Percentiles rank a stretch among this genome's conserved stretches.
These are phyloP conservation scores for Parmelia sp. DNA, from an alignment of 495 filamentous ascomycete species.

Conservation along the genomic window DNA sequence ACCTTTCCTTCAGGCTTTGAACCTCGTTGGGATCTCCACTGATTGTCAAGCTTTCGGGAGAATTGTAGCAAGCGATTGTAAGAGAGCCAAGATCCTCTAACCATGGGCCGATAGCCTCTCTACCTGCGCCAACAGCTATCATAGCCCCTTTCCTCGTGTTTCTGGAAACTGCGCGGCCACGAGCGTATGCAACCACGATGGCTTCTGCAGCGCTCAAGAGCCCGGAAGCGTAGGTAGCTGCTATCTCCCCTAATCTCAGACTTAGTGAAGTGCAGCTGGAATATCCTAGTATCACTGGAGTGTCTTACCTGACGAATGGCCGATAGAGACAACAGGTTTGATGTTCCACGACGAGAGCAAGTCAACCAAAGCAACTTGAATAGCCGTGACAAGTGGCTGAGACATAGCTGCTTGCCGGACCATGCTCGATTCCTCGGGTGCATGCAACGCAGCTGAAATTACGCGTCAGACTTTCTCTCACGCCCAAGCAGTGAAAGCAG, in stretches of 20 bases:
- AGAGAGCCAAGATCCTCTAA: slow-evolving; percentile 12
- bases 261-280: not conserved
- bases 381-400: slow-evolving; percentile 41
- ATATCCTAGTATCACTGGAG: no score
- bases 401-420: slow-evolving; percentile 22
- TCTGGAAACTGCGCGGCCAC: slow-evolving; percentile 24
- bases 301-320: slow-evolving; percentile 56
- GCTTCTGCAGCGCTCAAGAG: slow-evolving; percentile 36
- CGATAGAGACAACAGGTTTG: slow-evolving; percentile 41
- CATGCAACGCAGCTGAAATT: no score
- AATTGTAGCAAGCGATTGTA: slow-evolving; percentile 42
- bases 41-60: slow-evolving; percentile 40
- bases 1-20: slow-evolving; percentile 21
- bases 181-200: slow-evolving; percentile 35
- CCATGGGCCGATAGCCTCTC: not conserved
- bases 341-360: slow-evolving; percentile 40
- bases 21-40: slow-evolving; percentile 40
- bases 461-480: no score
- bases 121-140: slow-evolving; percentile 1
- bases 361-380: slow-evolving; percentile 47
- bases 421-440: not conserved
- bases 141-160: not conserved
- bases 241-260: slow-evolving; percentile 45
- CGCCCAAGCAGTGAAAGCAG: no score
- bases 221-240: slow-evolving; percentile 54